Conservation (phyloP, 208 protist genomes). For the Wallacemonas sp. region DNA sequence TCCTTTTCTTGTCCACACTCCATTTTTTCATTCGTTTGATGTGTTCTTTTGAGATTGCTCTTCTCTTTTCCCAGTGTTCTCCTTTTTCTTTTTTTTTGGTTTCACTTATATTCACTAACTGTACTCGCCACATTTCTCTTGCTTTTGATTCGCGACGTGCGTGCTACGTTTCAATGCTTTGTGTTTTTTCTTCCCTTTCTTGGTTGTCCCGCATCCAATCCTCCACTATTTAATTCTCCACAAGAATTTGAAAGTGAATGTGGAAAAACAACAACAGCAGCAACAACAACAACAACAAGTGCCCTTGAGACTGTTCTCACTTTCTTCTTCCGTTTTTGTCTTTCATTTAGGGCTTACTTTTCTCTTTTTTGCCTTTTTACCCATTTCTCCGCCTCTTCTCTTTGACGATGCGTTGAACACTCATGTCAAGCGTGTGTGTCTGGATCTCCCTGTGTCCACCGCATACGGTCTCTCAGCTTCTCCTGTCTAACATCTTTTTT, state of each 20-base stretch:
- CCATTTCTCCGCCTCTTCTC: neutral
- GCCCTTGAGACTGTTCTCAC: neutral
- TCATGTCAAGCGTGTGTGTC: too few species aligned
- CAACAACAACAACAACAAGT: neutral
- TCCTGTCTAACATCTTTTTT: too few species aligned
- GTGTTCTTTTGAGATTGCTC: too few species aligned
- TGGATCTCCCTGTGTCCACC: too few species aligned
- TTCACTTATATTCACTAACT: neutral
- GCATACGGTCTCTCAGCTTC: too few species aligned
- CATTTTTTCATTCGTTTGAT: too few species aligned
- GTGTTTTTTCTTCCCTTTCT: conserved; percentile 24
- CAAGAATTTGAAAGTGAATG: too few species aligned
- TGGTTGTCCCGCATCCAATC: conserved; percentile 8
- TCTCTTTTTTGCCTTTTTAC: conserved; percentile 19
- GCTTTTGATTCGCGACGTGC: neutral
- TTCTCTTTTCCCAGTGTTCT: neutral
- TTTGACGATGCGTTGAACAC: neutral
- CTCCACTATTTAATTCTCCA: conserved; percentile 10
- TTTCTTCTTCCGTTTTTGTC: neutral
- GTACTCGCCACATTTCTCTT: neutral
- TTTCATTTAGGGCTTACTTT: neutral
- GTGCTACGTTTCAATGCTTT: neutral
- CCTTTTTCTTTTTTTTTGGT: conserved; percentile 2
- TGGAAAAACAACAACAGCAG: neutral
- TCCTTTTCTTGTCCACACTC: neutral